Evolutionary conservation across 306 rosid species (phyloP), one percentile per base, ranked within the genome.

Genomic region (Trichosanthes cucumerina): DNA sequence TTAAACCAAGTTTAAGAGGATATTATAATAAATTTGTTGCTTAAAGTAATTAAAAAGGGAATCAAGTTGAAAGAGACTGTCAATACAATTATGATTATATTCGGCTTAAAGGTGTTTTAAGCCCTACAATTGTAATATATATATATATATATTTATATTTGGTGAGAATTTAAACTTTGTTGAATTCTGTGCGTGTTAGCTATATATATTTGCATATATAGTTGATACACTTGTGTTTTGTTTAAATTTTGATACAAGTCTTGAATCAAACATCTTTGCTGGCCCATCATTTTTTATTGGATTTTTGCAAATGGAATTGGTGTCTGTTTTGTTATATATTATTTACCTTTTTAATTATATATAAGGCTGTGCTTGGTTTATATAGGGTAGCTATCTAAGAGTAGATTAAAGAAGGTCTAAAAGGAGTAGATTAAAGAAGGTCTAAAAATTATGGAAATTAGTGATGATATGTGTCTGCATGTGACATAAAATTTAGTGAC

Each of bases 1-100:
- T 69, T 69, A 34, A 53, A 53, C 65, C 79, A 36, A 33, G 50
- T 54, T 75, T 75, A 53, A 52, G 21, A 10, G 47, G 79, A 4
- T 75, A n/a, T n/a, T n/a, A n/a, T n/a, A 31, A 44, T 23, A 31
- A 10, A 14, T 71, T 46, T 33, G 64, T 53, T 7, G 60, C 18
- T 8, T 52, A 75, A 75, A 75, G 79, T 75, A 50, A 34, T 75
- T 53, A 19, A 49, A 73, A 47, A 19, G 39, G 38, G 72, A 34
- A 65, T 36, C 73, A 36, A 66, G 41, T 66, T 66, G 15, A 66
- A 9, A 19, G 49, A 5, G 4, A 38, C 9, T 66, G 19, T 66
- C 73, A 4, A 66, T 38, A 8, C 15, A 3, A 38, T 63, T 34
- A 34, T 63, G 23, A 66, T 66, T 28, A 38, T 36, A 66, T 36